Percentiles rank a stretch among this genome's conserved stretches.
Conservation (phyloP, 345 rosid genomes). For the Salix brachista region DNA sequence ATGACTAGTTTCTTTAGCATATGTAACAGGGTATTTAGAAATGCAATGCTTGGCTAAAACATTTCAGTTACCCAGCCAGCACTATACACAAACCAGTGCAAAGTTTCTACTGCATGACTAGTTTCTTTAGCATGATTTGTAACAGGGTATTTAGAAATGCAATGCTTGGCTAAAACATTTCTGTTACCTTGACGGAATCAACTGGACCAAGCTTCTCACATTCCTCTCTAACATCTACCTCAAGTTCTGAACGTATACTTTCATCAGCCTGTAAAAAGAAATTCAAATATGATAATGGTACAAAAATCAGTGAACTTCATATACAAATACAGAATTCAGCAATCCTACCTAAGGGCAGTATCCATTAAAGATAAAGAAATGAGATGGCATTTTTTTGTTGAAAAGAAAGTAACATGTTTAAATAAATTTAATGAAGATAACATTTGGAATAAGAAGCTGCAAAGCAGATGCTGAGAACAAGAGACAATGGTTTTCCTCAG, state of each 20-base stretch:
- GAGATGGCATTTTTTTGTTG: neutral
- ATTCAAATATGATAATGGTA: neutral
- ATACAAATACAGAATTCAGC: neutral
- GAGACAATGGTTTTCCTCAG: neutral
- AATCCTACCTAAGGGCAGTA: neutral
- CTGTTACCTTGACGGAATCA: conserved; percentile 71
- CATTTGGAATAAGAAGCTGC: neutral
- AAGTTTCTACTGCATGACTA: neutral
- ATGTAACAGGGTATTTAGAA: neutral
- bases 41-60: neutral
- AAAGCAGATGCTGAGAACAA: neutral
- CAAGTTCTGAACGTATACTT: conserved; percentile 60
- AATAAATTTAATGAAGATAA: neutral
- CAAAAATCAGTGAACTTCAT: neutral
- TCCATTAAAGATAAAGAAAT: neutral
- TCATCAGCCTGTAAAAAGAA: conserved; percentile 59
- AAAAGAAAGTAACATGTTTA: neutral
- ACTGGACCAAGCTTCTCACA: conserved; percentile 77
- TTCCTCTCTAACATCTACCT: conserved; percentile 81
- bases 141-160: neutral
- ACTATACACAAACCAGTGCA: neutral
- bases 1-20: neutral
- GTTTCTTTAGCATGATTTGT: neutral
- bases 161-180: neutral
- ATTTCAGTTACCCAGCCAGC: conserved; percentile 36